Evolutionary conservation across 352 stramenopile genomes (phyloP).

Genomic region (Globisporangium abappressorium): DNA sequence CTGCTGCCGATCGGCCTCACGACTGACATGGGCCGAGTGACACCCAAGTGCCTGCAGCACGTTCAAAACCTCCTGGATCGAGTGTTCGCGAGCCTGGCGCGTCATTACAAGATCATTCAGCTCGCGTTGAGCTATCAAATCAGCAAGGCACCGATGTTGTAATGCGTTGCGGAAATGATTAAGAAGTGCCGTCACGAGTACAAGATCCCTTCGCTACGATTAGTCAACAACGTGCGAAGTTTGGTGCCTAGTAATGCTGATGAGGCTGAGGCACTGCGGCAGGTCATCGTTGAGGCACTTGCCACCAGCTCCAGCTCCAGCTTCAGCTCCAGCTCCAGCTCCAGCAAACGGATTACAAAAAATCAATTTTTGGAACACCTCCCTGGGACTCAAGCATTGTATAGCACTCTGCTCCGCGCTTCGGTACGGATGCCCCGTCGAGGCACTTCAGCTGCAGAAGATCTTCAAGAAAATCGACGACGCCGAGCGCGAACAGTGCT

Average conservation of each 20-base stretch:
- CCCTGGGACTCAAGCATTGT: neutral
- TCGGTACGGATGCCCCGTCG: neutral
- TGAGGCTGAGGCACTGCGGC: neutral
- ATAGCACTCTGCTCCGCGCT: conserved; percentile 2
- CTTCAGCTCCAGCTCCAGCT: neutral
- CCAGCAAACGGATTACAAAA: neutral
- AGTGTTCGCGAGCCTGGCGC: neutral
- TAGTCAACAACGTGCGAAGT: too few relatives aligned
- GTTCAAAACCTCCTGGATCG: neutral
- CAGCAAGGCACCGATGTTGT: too few relatives aligned
- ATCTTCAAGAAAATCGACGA: neutral
- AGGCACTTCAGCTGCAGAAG: neutral
- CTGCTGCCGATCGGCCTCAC: neutral
- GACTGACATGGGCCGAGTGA: neutral
- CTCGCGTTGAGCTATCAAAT: neutral
- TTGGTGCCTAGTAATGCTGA: neutral
- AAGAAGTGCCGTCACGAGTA: too few relatives aligned
- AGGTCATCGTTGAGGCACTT: neutral
- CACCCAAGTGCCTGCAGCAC: neutral
- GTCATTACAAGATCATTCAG: neutral
- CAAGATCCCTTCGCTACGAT: too few relatives aligned
- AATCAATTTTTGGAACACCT: neutral
- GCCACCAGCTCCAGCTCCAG: neutral
- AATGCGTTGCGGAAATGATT: too few relatives aligned
- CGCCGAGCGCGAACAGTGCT: conserved; percentile 1